These are phyloP conservation scores for Solanum okadae DNA, from an alignment of 257 asterid genomes.

Conservation along the genomic window DNA sequence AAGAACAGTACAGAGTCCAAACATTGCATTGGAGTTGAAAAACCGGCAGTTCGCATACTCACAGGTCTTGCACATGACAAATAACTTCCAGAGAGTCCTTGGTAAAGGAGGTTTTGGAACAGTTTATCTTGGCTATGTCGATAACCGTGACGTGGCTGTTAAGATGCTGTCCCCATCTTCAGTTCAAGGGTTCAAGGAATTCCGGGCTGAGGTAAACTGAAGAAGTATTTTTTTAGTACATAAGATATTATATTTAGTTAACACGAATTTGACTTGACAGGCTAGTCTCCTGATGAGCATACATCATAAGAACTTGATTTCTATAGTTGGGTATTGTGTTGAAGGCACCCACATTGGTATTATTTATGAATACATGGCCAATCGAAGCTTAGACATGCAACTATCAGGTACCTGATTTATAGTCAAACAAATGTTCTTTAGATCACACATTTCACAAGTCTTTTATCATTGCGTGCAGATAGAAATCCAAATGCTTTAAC, in stretches of 20 bases:
- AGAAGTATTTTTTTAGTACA: background rate
- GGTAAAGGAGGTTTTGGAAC: conserved; percentile 16
- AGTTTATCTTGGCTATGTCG: conserved; percentile 9
- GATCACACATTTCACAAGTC: background rate
- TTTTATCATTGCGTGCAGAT: background rate
- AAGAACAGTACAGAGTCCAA: background rate
- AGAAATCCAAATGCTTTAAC: conserved; percentile 11
- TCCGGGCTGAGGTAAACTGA: background rate
- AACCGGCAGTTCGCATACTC: conserved; percentile 8
- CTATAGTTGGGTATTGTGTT: conserved; percentile 8
- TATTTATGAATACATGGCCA: conserved; percentile 7
- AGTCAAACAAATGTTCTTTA: background rate
- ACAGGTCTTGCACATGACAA: conserved; percentile 1
- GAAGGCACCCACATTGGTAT: conserved; percentile 4
- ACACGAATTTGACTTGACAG: background rate
- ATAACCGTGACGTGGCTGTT: conserved; percentile 2
- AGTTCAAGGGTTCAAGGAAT: conserved; percentile 9
- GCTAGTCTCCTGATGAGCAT: background rate
- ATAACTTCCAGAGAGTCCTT: conserved; percentile 4
- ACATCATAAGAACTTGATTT: conserved; percentile 8
- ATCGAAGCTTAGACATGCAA: conserved; percentile 1
- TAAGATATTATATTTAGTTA: background rate
- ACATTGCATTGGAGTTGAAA: background rate
- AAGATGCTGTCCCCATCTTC: conserved; percentile 10
- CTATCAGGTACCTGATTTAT: conserved; percentile 4